Evolutionary conservation across 306 rosid species (phyloP).

Genomic region (Quercus gilva): DNA sequence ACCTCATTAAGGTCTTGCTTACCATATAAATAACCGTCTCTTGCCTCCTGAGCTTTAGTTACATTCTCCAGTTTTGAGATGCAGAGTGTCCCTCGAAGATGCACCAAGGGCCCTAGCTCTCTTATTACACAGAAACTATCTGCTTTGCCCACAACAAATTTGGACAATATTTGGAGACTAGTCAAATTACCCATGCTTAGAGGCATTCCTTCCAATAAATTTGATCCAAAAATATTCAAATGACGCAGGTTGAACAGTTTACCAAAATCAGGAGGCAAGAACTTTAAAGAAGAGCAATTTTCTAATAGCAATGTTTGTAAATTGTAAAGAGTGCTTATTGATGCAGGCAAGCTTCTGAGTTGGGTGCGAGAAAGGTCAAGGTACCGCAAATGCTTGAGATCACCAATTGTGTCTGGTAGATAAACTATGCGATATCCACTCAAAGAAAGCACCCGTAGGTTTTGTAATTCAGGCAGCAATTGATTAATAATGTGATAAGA

Average conservation of each 20-base stretch:
- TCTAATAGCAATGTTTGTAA: neutral
- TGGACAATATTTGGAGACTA: neutral
- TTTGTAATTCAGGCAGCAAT: neutral
- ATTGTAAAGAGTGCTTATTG: neutral
- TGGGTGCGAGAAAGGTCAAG: neutral
- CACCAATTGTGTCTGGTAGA: neutral
- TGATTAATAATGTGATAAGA: too few relatives aligned
- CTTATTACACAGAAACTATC: neutral
- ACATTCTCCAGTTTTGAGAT: slow-evolving; percentile 12
- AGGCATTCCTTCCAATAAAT: neutral
- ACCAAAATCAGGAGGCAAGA: neutral
- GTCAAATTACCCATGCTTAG: neutral
- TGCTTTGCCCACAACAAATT: slow-evolving; percentile 3
- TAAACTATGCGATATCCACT: neutral
- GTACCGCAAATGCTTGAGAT: slow-evolving; percentile 5
- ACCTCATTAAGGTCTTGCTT: neutral
- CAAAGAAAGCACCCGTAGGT: neutral
- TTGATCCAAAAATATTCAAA: neutral
- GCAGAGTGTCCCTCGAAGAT: neutral
- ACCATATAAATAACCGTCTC: neutral
- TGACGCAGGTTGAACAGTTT: neutral
- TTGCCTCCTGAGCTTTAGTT: neutral
- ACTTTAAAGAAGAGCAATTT: neutral
- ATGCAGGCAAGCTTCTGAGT: neutral
- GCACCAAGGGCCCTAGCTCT: neutral